Base-by-base conservation (phyloP, 73 alveolate genomes). In the Halteria grandinella region DNA sequence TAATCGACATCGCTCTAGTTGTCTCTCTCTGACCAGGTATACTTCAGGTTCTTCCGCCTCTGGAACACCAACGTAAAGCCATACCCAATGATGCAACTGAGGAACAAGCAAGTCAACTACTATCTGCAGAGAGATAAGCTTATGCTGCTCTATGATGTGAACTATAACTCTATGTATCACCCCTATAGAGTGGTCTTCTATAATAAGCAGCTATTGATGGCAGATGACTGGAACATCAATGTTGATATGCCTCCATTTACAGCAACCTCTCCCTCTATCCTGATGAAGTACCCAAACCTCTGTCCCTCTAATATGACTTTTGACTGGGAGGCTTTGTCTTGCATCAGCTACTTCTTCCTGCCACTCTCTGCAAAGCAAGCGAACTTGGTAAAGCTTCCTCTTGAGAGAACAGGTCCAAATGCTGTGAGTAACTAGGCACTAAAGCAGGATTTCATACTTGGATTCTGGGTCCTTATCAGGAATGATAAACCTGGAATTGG, bases 61-160 rank as follows among this genome's bases (percentile, higher is more conserved):
- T 60, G 77, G 77, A 60, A 60, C 43, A 49, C 43, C 14, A 40
- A 60, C 21, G 8, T 60, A 3, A 60, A 60, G 21, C 77, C 77
- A 10, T 60, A 60, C 27, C 24, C 77, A 24, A 33, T 21, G 7
- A 25, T 25, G 34, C 21, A 60, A 31, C 4, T 60, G 48, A 14
- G 14, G 29, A 12, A 12, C 34, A 60, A 60, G 59, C 48, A 40
- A 12, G 18, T 31, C 3, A 24, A 34, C 5, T 60, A 18, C 43
- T 60, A 18, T 20, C 37, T 40, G 21, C 27, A 40, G 12, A 60
- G 43, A 60, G 57, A 32, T 15, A 60, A 60, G 43, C 17, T 60
- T 20, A 23, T 37, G n/a, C 37, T 60, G 1, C 43, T 40, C 43
- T 60, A 60, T 29, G 34, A 40, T 20, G 43, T 60, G 15, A 60